These are phyloP conservation scores for Botrytis tulipae DNA, from an alignment of 2,329 filamentous ascomycete species.

Conservation along the genomic window DNA sequence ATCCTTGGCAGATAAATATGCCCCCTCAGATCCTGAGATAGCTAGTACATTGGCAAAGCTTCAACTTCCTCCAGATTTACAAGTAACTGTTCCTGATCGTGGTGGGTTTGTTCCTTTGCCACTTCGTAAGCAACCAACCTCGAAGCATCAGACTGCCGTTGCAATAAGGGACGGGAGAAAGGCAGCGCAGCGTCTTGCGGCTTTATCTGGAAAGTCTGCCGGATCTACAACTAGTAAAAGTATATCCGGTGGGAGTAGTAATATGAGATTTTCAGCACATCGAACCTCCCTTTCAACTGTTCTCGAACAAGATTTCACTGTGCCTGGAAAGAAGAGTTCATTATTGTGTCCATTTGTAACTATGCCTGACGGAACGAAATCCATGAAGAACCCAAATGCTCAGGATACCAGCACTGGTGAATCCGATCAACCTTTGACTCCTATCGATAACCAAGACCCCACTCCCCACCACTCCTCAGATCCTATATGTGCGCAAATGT, in stretches of 20 bases:
- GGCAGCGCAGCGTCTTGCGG: conserved; percentile 53
- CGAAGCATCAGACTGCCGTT: conserved; percentile 59
- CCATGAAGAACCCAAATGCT: conserved; percentile 26
- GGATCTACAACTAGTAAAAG: conserved; percentile 46
- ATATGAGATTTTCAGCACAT: conserved; percentile 43
- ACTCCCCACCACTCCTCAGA: conserved; percentile 53
- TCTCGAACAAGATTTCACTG: conserved; percentile 88
- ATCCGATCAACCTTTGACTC: conserved; percentile 31
- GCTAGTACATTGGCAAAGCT: conserved; percentile 65
- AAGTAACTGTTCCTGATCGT: conserved; percentile 31
- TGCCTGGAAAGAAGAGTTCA: conserved; percentile 74
- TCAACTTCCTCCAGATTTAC: conserved; percentile 55
- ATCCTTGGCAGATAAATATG: conserved; percentile 65
- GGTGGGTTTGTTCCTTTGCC: conserved; percentile 38
- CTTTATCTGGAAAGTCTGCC: conserved; percentile 43
- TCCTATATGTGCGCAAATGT: conserved; percentile 64
- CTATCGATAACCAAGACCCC: conserved; percentile 40
- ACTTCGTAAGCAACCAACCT: conserved; percentile 33
- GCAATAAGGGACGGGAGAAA: conserved; percentile 63
- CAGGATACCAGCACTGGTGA: conserved; percentile 30
- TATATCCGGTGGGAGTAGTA: conserved; percentile 42
- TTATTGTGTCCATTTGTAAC: conserved; percentile 77
- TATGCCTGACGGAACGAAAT: conserved; percentile 24
- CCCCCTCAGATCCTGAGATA: conserved; percentile 60
- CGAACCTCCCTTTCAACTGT: conserved; percentile 61